Percentiles rank a stretch among this genome's conserved stretches.
phyloP scores from a whole-genome alignment of 306 rosid species.

The Prosopis cineraria region DNA sequence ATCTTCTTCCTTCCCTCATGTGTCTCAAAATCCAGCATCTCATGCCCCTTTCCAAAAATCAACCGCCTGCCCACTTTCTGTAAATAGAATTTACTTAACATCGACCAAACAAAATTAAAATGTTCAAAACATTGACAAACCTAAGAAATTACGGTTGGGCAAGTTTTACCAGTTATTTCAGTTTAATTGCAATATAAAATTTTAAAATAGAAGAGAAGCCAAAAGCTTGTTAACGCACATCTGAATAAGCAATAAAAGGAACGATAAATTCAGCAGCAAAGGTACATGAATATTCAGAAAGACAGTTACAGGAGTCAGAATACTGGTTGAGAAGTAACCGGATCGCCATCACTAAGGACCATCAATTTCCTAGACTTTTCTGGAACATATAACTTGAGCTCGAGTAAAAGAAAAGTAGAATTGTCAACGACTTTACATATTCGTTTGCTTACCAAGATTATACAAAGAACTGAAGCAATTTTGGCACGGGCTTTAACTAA shows the following conservation, averaged over 20 bases:
- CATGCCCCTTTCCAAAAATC: constrained; percentile 73
- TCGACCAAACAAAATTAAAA: constrained; percentile 28
- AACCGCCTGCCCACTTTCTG: constrained; percentile 73
- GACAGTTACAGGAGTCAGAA: not conserved
- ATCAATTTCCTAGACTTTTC: not conserved
- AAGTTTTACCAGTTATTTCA: constrained; percentile 4
- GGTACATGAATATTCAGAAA: not conserved
- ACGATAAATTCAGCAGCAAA: not conserved
- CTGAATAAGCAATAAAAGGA: not conserved
- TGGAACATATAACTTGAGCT: not conserved
- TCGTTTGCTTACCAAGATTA: constrained; percentile 8
- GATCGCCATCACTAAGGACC: not conserved
- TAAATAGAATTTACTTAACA: constrained; percentile 30
- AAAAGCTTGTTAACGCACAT: not conserved
- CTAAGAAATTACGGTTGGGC: not conserved
- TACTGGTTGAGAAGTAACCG: not conserved
- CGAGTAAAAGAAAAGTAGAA: not conserved
- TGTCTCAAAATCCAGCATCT: constrained; percentile 44
- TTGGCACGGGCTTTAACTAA: not conserved
- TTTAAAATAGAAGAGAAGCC: not conserved
- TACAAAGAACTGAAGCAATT: not conserved
- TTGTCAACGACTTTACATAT: not conserved
- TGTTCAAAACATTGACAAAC: not conserved
- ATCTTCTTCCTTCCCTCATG: constrained; percentile 75
- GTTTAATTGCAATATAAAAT: constrained; percentile 2